Evolutionary conservation across 129 eudicot species (phyloP).

Genomic region (Solidago caesia): DNA sequence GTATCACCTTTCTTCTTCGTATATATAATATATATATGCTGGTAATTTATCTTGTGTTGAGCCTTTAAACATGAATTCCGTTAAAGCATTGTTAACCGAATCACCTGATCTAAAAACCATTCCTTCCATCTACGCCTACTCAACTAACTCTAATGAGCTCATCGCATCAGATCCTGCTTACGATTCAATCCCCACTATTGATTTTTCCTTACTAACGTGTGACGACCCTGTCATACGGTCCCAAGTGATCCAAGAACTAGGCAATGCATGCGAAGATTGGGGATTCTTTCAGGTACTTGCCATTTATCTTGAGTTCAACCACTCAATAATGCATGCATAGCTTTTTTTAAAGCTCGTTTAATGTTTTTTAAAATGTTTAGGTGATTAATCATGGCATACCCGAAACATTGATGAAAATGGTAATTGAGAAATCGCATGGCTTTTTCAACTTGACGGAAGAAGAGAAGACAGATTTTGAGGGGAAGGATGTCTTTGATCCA

Average conservation of each 20-base stretch:
- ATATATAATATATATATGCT: too few relatives aligned
- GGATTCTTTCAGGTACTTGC: conserved; percentile 58
- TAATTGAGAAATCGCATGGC: conserved; percentile 32
- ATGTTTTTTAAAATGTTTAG: conserved; percentile 25
- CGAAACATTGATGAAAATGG: conserved; percentile 42
- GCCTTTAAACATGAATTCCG: conserved; percentile 14
- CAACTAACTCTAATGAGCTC: conserved; percentile 22
- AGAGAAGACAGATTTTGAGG: conserved; percentile 52
- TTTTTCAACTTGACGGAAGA: conserved; percentile 53
- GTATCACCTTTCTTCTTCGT: background rate
- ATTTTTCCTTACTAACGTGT: conserved; percentile 49
- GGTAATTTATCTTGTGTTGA: background rate
- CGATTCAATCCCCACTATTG: conserved; percentile 50
- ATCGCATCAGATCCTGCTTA: conserved; percentile 31
- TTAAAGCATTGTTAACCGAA: conserved; percentile 52
- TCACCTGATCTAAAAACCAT: conserved; percentile 42
- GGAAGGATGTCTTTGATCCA: conserved; percentile 46
- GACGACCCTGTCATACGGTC: conserved; percentile 45
- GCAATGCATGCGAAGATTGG: conserved; percentile 62
- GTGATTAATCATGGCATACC: conserved; percentile 69
- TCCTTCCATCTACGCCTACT: conserved; percentile 56
- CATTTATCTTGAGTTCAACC: background rate
- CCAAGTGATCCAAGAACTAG: conserved; percentile 46
- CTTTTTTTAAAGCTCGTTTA: background rate
- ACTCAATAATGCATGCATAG: background rate